Evolutionary conservation across 2,329 filamentous ascomycete genomes (phyloP).

Genomic region (Alternaria novae-zelandiae): DNA sequence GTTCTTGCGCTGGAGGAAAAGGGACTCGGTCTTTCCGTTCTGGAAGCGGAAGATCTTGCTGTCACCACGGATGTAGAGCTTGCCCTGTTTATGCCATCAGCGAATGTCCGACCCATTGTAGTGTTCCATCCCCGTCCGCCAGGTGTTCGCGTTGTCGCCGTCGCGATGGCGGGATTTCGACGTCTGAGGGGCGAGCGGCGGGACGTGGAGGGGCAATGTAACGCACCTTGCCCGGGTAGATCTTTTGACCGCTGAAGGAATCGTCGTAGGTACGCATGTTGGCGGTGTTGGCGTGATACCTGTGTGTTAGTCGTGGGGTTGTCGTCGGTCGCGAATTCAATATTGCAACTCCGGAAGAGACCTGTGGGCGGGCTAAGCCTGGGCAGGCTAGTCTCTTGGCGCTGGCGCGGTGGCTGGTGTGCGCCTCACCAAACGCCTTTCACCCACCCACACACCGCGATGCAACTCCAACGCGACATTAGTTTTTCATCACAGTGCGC

Average conservation of each 20-base stretch:
- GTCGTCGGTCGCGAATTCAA: slow-evolving; percentile 37
- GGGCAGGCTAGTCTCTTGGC: slow-evolving; percentile 17
- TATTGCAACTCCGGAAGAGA: slow-evolving; percentile 32
- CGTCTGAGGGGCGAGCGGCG: slow-evolving; percentile 18
- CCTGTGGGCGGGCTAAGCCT: slow-evolving; percentile 26
- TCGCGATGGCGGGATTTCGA: slow-evolving; percentile 32
- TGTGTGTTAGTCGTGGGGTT: slow-evolving; percentile 47
- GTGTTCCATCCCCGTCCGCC: slow-evolving; percentile 16
- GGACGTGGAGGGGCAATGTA: slow-evolving; percentile 21
- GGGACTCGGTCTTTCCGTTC: slow-evolving; percentile 99
- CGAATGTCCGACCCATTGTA: slow-evolving; percentile 21
- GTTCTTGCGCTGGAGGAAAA: slow-evolving; percentile 99
- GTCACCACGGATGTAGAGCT: slow-evolving; percentile 99
- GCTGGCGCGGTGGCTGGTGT: slow-evolving; percentile 11
- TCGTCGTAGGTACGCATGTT: slow-evolving; percentile 81
- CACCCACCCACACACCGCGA: not conserved
- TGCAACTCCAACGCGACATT: not conserved
- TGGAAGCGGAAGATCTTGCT: slow-evolving; percentile 99
- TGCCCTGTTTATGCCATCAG: slow-evolving; percentile 71
- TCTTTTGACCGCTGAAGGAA: slow-evolving; percentile 77
- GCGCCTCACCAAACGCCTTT: not conserved
- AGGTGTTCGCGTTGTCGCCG: slow-evolving; percentile 18
- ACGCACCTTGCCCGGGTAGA: slow-evolving; percentile 80
- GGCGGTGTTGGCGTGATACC: slow-evolving; percentile 55
- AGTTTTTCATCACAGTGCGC: not conserved